Conservation (phyloP, 2,329 filamentous ascomycete species). For the Microdochium nivale region DNA sequence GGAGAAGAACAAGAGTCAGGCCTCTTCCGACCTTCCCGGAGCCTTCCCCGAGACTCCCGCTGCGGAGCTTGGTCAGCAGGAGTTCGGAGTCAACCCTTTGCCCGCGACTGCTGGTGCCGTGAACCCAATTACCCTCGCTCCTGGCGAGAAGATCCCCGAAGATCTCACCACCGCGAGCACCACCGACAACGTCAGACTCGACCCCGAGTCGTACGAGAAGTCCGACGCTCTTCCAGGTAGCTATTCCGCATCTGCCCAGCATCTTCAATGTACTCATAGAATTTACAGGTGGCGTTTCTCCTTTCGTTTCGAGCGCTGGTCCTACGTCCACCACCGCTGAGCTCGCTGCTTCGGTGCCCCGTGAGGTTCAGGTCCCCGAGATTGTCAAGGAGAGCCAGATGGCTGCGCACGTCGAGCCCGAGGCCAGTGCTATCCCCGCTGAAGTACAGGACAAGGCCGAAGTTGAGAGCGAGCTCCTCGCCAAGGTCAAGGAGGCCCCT, state of each 20-base stretch:
- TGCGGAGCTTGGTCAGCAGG: constrained; percentile 35
- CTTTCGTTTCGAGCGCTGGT: constrained; percentile 22
- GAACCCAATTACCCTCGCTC: constrained; percentile 72
- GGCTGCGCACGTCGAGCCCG: constrained; percentile 53
- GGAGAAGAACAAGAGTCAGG: constrained; percentile 31
- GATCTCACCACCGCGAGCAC: constrained; percentile 58
- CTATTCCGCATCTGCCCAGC: not conserved
- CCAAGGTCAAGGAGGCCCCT: constrained; percentile 53
- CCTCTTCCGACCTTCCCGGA: constrained; percentile 48
- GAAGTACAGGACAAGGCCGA: constrained; percentile 64
- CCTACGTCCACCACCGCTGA: constrained; percentile 32
- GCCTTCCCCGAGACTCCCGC: constrained; percentile 66
- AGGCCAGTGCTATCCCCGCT: constrained; percentile 56
- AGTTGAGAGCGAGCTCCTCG: constrained; percentile 62
- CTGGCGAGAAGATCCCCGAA: constrained; percentile 75
- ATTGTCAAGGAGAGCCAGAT: constrained; percentile 66
- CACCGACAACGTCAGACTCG: constrained; percentile 65
- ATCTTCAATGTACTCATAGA: constrained; percentile 5
- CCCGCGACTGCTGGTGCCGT: constrained; percentile 55
- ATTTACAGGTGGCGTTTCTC: constrained; percentile 11
- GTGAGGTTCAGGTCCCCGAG: constrained; percentile 44
- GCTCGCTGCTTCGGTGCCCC: constrained; percentile 32
- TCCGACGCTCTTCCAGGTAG: constrained; percentile 53
- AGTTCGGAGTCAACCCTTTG: constrained; percentile 51
- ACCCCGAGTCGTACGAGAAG: constrained; percentile 82